Evolutionary conservation across 306 rosid genomes (phyloP), one percentile per base, ranked within the genome.

Genomic region (Casuarina glauca): DNA sequence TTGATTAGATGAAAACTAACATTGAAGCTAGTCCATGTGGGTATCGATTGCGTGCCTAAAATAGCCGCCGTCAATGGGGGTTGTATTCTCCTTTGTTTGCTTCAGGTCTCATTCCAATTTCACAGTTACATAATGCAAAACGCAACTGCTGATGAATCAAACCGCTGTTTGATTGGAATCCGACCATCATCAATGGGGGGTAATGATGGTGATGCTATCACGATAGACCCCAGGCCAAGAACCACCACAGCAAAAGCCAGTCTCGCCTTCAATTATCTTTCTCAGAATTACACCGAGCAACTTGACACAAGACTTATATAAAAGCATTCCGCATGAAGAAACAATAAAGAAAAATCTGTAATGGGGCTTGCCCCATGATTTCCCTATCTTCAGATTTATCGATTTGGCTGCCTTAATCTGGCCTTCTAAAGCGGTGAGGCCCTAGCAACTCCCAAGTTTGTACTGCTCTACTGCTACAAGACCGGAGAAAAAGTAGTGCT

Each of bases 401-500:
- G 9, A 57, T 2, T 57, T 38, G 38, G 5, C 32, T 26, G 32
- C 32, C 32, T 26, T 66, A n/a, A 43, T 9, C 46, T 51, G 46
- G 32, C 69, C 69, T 49, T 41, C 68, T 64, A 38, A 51, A 4
- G 71, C 75, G 49, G 72, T 36, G 46, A 12, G n/a, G 69, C 44
- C 75, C 63, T 8, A 20, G 7, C 12, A 6, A n/a, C 2, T 55
- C 10, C 7, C 9, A 3, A 55, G 2, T 19, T 20, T 57, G 2
- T 32, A 57, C 8, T 57, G 0, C 38, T 57, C 26, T 26, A 26
- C 63, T 20, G 63, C 55, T 51, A 51, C 36, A 57, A 6, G 9
- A 57, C 6, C 1, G 2, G 9, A 32, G 32, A 26, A 42, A 41
- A 12, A 76, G 46, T 26, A 26, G 32, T 26, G 0, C 32, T 26